phyloP scores from a whole-genome alignment of 768 basidiomycete genomes.

The Trametopsis cervina region DNA sequence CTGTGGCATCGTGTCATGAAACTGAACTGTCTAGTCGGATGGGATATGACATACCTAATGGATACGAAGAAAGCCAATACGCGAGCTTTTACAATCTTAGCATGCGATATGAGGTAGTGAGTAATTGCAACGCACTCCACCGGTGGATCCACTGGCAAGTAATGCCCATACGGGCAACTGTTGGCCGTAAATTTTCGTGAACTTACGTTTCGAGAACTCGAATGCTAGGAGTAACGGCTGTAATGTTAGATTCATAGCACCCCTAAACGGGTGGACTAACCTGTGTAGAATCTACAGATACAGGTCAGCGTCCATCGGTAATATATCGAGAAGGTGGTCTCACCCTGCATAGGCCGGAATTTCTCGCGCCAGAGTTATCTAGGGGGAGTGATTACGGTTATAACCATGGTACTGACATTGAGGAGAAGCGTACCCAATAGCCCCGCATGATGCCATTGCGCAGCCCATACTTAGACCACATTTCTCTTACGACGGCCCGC shows the following conservation, averaged over 20 bases:
- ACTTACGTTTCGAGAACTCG: slow-evolving; percentile 82
- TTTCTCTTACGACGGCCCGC: slow-evolving; percentile 62
- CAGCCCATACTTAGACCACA: slow-evolving; percentile 87
- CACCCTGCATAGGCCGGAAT: slow-evolving; percentile 95
- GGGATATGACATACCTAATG: slow-evolving; percentile 53
- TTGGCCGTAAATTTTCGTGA: slow-evolving; percentile 53
- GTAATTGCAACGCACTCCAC: slow-evolving; percentile 50
- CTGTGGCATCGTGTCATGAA: slow-evolving; percentile 28
- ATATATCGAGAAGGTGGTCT: slow-evolving; percentile 15
- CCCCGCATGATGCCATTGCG: slow-evolving; percentile 90
- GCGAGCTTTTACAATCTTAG: slow-evolving; percentile 42
- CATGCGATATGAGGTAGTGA: neutral
- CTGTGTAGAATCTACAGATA: slow-evolving; percentile 58
- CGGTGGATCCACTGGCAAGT: slow-evolving; percentile 74
- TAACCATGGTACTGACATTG: slow-evolving; percentile 9
- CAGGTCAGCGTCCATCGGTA: neutral
- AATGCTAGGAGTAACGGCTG: slow-evolving; percentile 50
- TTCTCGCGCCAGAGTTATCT: slow-evolving; percentile 89
- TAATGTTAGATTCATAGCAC: neutral
- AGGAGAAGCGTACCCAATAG: slow-evolving; percentile 64
- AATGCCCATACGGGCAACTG: slow-evolving; percentile 81
- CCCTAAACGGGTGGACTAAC: slow-evolving; percentile 27
- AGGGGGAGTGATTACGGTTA: neutral
- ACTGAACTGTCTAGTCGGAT: neutral
- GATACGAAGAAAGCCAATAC: slow-evolving; percentile 95